Base-by-base conservation (phyloP, 2,329 filamentous ascomycete genomes). In the Talaromyces sp. region DNA sequence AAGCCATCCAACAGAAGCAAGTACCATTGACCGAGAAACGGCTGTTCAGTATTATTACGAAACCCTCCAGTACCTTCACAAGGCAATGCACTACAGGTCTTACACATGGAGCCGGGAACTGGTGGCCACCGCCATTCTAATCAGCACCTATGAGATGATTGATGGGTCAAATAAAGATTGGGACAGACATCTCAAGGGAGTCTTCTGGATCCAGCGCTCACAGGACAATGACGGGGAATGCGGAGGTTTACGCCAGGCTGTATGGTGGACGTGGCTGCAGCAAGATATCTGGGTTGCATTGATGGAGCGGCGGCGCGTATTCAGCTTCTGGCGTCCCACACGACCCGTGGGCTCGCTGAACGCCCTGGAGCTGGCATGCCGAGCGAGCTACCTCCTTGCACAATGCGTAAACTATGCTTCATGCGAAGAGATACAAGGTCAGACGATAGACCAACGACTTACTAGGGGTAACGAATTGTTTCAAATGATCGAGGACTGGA, bases 61-160 rank as follows among this genome's bases (percentile, higher is more conserved):
- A 67, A 87, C 85, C 0, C 74, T 88, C 0, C 83, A 85, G 56
- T 88, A 88, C 63, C 75, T 88, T 0, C 84, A 85, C 56, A 81
- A 82, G 40, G 84, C 86, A 0, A 81, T 88, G 71, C 78, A 82
- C 10, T 85, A 85, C 65, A 76, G 81, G 0, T 82, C 80, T 0
- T 88, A 88, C 67, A 83, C 82, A 5, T 81, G 79, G 54, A 85
- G 82, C 31, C 77, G 78, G 12, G 86, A 88, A 67, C 75, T 89
- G 0, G 77, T 87, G 31, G 82, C 83, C 0, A 88, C 85, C 0
- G 81, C 84, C 0, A 73, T 88, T 0, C 78, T 87, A 16, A 83
- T 88, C 33, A 86, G 83, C 12, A 85, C 84, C 0, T 88, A 88
- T 65, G 86, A 88, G 70, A 88, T 88, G 86, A 81, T 88, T n/a